Percentiles rank a stretch among this genome's conserved stretches.
These are phyloP conservation scores for Ophiostoma sp. DNA, from an alignment of 2,329 filamentous ascomycete genomes.

Conservation along the genomic window DNA sequence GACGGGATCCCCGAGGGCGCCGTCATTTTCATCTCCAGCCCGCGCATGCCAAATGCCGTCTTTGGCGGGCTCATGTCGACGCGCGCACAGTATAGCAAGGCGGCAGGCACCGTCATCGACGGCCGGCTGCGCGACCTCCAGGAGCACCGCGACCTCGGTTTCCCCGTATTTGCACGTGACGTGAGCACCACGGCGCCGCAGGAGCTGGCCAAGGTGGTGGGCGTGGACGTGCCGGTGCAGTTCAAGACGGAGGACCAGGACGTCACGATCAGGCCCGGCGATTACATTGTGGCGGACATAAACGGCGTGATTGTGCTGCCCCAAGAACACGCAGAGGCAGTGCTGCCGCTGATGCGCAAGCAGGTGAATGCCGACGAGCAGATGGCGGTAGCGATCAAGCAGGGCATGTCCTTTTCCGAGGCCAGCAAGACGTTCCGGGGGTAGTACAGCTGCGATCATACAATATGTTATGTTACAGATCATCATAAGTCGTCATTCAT, in stretches of 20 bases:
- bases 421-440: conserved; percentile 39
- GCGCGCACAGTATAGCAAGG: conserved; percentile 41
- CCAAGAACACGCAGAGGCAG: conserved; percentile 36
- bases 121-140: conserved; percentile 48
- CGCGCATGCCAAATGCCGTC: conserved; percentile 44
- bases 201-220: conserved; percentile 40
- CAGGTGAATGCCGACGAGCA: conserved; percentile 40
- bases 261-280: conserved; percentile 39
- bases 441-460: neutral
- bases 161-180: conserved; percentile 43
- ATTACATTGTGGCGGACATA: conserved; percentile 42
- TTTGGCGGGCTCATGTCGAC: conserved; percentile 52
- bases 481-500: neutral
- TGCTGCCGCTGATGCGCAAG: conserved; percentile 38
- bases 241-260: conserved; percentile 37
- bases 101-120: conserved; percentile 47
- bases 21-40: conserved; percentile 48
- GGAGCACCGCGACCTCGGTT: conserved; percentile 46
- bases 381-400: conserved; percentile 38
- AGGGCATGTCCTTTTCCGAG: conserved; percentile 41
- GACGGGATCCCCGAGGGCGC: conserved; percentile 43
- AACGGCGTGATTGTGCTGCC: conserved; percentile 44
- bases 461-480: neutral
- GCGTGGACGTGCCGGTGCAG: conserved; percentile 39
- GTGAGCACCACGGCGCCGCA: conserved; percentile 42